Evolutionary conservation across 2,329 filamentous ascomycete genomes (phyloP).

Genomic region (Diaporthe vexans): DNA sequence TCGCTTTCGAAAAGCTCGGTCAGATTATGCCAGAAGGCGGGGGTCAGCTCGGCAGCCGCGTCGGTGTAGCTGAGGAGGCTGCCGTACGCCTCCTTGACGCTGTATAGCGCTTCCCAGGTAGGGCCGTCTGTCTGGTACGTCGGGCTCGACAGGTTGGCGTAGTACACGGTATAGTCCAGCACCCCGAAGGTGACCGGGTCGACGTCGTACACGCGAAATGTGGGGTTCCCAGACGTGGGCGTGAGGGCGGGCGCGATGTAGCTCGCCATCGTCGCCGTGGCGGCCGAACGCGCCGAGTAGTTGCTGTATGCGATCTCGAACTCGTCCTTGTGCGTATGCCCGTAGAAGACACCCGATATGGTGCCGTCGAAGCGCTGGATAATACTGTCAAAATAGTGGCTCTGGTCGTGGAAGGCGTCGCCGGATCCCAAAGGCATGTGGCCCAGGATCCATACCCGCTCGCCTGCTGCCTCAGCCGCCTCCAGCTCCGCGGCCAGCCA

Average conservation of each 20-base stretch:
- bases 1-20: conserved; percentile 55
- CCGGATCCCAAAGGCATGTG: conserved; percentile 67
- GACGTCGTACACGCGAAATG: conserved; percentile 71
- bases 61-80: conserved; percentile 55
- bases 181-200: conserved; percentile 70
- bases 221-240: conserved; percentile 67
- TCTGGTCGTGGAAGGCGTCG: conserved; percentile 65
- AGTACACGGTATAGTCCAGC: conserved; percentile 67
- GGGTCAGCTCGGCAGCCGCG: conserved; percentile 61
- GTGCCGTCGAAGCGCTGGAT: conserved; percentile 66
- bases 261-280: conserved; percentile 63
- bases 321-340: conserved; percentile 70
- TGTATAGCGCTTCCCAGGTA: conserved; percentile 69
- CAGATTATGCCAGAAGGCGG: conserved; percentile 61
- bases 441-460: conserved; percentile 70
- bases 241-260: conserved; percentile 69
- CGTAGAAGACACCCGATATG: conserved; percentile 67
- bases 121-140: conserved; percentile 61
- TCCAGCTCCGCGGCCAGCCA: conserved; percentile 69
- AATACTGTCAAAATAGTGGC: conserved; percentile 65
- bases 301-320: conserved; percentile 69
- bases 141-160: conserved; percentile 63
- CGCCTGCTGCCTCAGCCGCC: conserved; percentile 63
- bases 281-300: conserved; percentile 56
- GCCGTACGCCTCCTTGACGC: conserved; percentile 68